Base-by-base conservation (phyloP, 345 rosid genomes). In the Sisymbrium irio region DNA sequence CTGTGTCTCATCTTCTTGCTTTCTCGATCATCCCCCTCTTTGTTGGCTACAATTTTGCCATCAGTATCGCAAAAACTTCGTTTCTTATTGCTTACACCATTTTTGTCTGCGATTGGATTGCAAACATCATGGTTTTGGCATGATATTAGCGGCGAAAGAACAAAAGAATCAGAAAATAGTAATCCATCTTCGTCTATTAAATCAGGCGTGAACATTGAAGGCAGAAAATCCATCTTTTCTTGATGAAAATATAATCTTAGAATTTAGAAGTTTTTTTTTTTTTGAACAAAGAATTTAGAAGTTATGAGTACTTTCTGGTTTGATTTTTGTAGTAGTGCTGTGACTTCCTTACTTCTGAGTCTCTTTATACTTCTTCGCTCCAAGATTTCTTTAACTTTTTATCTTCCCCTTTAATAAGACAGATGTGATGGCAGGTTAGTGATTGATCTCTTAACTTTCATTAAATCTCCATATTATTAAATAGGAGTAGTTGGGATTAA, bases 1-100 rank as follows among this genome's bases (percentile, higher is more conserved):
- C 80, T 77, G 44, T 77, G 80, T 58, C 3, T 77, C 67, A 71
- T 40, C 72, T 65, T 77, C 72, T 77, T 77, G 30, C 22, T 71
- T 40, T 63, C 67, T 65, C 35, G 67, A 14, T 64, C 80, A 46
- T 49, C 56, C 15, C 9, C 49, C 14, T 18, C 49, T 17, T 33
- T 62, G 41, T 44, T 46, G 41, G 56, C 49, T 75, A 68, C 75
- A 37, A 42, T 45, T 12, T 1, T 19, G 0, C 39, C 75, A 37
- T 60, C 37, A 37, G 39, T 36, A 36, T 61, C 60, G n/a, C 64
- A 53, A 2, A 62, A 5, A 69, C 76, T 77, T 65, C 80, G 33
- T 65, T 77, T 77, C 56, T 57, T 71, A 3, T 49, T 65, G 76
- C 53, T 47, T 9, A 13, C 65, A 18, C 37, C 60, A 45, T 17